Percentiles rank a stretch among this genome's conserved stretches.
Evolutionary conservation across 805 yeast species (phyloP).

Genomic region (Tetrapisispora nanseiensis): DNA sequence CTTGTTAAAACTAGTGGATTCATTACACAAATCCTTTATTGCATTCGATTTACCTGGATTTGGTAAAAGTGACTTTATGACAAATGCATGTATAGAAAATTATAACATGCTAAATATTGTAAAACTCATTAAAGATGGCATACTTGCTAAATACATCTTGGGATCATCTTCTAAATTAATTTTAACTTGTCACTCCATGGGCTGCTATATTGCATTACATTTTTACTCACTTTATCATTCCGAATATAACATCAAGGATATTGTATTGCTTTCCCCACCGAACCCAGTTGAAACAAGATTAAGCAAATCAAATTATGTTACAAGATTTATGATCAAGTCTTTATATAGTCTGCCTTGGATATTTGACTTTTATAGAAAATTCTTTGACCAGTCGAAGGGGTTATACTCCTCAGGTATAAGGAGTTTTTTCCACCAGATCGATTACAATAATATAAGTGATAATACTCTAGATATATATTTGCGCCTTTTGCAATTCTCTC

Average conservation of each 20-base stretch:
- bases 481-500: conserved; percentile 22
- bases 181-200: conserved; percentile 62
- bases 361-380: conserved; percentile 21
- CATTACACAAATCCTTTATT: conserved; percentile 52
- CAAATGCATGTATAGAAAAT: neutral
- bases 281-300: conserved; percentile 16
- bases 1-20: conserved; percentile 45
- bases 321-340: conserved; percentile 10
- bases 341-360: conserved; percentile 17
- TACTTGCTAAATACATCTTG: neutral
- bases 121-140: neutral
- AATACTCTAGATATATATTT: conserved; percentile 9
- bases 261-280: conserved; percentile 43
- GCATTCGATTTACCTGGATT: conserved; percentile 85
- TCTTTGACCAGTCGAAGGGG: conserved; percentile 26
- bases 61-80: conserved; percentile 40
- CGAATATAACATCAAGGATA: conserved; percentile 7
- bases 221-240: conserved; percentile 30
- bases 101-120: conserved; percentile 16
- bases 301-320: conserved; percentile 7
- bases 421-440: conserved; percentile 17
- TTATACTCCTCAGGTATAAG: conserved; percentile 24
- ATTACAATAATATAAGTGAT: conserved; percentile 2
- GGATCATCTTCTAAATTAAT: neutral
- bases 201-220: conserved; percentile 46